These are phyloP conservation scores for Turritis glabra DNA, from an alignment of 345 rosid species.

Conservation along the genomic window DNA sequence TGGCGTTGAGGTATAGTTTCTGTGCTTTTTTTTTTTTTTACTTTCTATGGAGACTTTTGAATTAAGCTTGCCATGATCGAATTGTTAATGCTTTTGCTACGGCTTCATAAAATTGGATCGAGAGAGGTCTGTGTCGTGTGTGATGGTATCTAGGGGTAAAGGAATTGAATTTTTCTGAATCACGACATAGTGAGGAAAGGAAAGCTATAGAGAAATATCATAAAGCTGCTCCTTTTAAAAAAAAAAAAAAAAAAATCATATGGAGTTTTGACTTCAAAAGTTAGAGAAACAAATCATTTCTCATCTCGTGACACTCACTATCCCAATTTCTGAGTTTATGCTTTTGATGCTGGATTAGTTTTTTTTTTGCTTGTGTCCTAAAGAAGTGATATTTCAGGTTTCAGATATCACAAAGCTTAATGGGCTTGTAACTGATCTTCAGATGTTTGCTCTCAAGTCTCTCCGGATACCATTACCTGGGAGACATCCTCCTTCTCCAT, in stretches of 20 bases:
- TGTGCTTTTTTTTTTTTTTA: neutral
- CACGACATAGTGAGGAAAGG: neutral
- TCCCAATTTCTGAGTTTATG: neutral
- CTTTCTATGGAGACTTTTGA: neutral
- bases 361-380: neutral
- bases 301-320: neutral
- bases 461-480: constrained; percentile 85
- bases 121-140: neutral
- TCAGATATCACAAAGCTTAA: constrained; percentile 82
- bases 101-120: neutral
- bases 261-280: constrained; percentile 8
- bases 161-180: neutral
- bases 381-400: constrained; percentile 47
- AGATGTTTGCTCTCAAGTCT: constrained; percentile 83
- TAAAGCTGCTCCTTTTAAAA: neutral
- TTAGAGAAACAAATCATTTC: neutral
- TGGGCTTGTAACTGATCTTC: constrained; percentile 82
- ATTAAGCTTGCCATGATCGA: neutral
- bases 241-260: too few species aligned
- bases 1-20: constrained; percentile 75
- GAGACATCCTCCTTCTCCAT: constrained; percentile 77
- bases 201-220: neutral
- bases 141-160: too few species aligned
- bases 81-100: neutral
- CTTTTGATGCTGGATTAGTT: neutral